These are phyloP conservation scores for Rhodomyrtus psidioides DNA, from an alignment of 441 rosid species.

Conservation along the genomic window DNA sequence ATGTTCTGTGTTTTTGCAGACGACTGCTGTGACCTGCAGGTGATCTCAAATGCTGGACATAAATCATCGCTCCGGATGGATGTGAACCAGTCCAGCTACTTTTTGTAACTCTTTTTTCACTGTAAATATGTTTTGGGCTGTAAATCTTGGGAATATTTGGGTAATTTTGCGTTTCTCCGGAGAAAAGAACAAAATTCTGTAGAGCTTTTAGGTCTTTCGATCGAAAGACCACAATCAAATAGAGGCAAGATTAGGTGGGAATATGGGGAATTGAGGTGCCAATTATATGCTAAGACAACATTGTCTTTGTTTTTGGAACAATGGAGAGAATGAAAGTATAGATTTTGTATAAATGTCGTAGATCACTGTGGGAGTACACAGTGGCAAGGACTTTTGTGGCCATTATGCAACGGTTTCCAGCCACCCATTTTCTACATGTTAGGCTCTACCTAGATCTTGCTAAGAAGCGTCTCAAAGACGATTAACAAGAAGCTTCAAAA, in stretches of 20 bases:
- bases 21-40: not conserved
- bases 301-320: not conserved
- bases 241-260: not conserved
- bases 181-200: not conserved
- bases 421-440: not conserved
- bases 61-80: not conserved
- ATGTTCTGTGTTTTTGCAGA: not conserved
- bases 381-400: not conserved
- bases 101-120: not conserved
- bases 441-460: not conserved
- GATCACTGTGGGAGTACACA: not conserved
- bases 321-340: not conserved
- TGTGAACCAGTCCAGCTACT: not conserved
- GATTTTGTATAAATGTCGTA: not conserved
- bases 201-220: not conserved
- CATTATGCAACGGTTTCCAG: not conserved
- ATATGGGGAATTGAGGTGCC: not conserved
- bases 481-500: not conserved
- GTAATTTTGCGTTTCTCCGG: not conserved
- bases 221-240: not conserved
- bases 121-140: slow-evolving; percentile 33
- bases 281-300: not conserved
- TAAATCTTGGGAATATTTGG: slow-evolving; percentile 15
- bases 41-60: not conserved
- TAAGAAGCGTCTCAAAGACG: not conserved